Evolutionary conservation across 805 yeast genomes (phyloP), one percentile per base, ranked within the genome.

Genomic region (Cephaloascus fragrans): DNA sequence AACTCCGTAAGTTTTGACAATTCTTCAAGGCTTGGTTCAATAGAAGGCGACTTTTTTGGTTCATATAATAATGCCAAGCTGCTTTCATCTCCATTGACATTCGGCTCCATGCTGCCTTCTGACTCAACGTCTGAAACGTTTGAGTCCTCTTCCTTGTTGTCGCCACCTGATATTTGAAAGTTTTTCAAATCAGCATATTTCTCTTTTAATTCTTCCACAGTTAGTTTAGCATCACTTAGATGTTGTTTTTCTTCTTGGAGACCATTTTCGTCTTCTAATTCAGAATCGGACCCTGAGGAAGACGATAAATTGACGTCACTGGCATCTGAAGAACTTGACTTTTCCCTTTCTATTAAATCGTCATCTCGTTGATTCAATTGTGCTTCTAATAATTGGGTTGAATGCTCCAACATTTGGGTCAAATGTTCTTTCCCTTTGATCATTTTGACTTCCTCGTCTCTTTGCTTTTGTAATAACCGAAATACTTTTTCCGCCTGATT

Each of bases 351-450:
- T 3, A 51, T 56, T 8, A 44, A 43, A 10, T 47, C 54, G n/a
- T 34, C 44, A 14, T 62, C 50, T 26, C 52, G 46, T 38, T 69
- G 68, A 23, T 73, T 76, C 41, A 83, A 57, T 46, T 90, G 95
- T 1, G 95, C 94, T 44, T 88, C 96, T 20, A 90, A 66, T 28
- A 90, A 70, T 53, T 85, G 89, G 0, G 96, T 86, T 18, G 96
- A 86, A 51, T 89, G 93, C 51, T 89, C 95, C 41, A 90, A 64
- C 70, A 90, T 89, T 52, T 86, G 82, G 41, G 86, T 78, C 41
- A 90, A 67, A 54, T 89, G 95, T 50, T 85, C 84, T 53, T 88
- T 83, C 31, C 97, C 96, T 51, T 82, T 78, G 8, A 75, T 73
- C 39, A 84, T 75, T 53, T 87, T 82, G 49, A 82, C 71, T 46